Base-by-base conservation (phyloP, 257 asterid species). In the Nicotiana benthamiana region DNA sequence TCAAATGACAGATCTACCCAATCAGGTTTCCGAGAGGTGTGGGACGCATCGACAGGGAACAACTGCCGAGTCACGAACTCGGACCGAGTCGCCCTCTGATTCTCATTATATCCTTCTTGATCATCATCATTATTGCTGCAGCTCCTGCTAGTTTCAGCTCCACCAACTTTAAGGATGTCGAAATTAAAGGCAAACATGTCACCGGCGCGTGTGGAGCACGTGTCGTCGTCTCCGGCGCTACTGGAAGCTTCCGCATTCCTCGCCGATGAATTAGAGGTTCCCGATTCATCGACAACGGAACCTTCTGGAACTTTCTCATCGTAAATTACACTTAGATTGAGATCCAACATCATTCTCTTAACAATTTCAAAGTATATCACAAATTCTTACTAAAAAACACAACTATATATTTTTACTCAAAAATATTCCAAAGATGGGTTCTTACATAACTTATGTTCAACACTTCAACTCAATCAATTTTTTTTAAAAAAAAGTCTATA, bases 1-100 rank as follows among this genome's bases (percentile, higher is more conserved):
- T 74, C 61, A 3, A 0, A 28, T 15, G 53, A 56, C 27, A 18
- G 82, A 40, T 78, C 81, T 53, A 46, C 82, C 85, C 85, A 26
- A 28, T 84, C 85, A 3, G 60, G 70, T 79, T 43, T 63, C 66
- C 77, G 86, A 60, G 60, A 82, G 30, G 0, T 68, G 24, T 36
- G 79, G 51, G 17, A 32, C 67, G 34, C 40, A 4, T 28, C 43
- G 11, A 40, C 83, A 34, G 96, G 96, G 63, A 90, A 92, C 16
- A 91, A 87, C 80, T 91, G 89, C 84, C 86, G 92, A 15, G 94
- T 91, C 84, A 89, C 92, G 65, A 83, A 60, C 81, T 82, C 85
- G 56, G 81, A 56, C 67, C 36, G 76, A 60, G 74, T 67, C 64
- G 52, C 62, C 84, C 57, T 57, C 18, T 17, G 85, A 24, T 68